A percentile compares a stretch with the other conserved stretches of the same genome.
phyloP scores from a whole-genome alignment of 2,329 filamentous ascomycete genomes.

The Coccinonectria pachysandricola region DNA sequence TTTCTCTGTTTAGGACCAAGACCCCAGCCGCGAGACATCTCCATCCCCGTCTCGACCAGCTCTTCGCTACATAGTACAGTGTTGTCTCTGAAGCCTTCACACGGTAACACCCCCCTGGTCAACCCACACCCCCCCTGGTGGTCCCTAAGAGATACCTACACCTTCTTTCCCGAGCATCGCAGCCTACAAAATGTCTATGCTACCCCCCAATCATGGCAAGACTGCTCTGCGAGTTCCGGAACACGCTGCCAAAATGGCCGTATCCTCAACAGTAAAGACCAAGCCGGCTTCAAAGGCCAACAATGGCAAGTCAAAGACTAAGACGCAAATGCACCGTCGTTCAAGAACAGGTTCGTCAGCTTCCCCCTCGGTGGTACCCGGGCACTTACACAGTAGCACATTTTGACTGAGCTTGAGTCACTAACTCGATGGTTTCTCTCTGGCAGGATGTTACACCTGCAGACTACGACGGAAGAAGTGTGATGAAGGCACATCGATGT shows the following conservation, averaged over 20 bases:
- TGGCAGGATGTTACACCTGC: constrained; percentile 57
- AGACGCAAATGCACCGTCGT: constrained; percentile 82
- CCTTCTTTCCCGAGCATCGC: constrained; percentile 18
- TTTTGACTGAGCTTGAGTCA: not conserved
- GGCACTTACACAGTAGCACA: constrained; percentile 6
- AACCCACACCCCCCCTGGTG: constrained; percentile 16
- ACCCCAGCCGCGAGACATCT: constrained; percentile 12
- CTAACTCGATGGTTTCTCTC: constrained; percentile 20
- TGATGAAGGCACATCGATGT: constrained; percentile 52
- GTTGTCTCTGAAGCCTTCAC: constrained; percentile 6
- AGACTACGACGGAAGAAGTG: constrained; percentile 59
- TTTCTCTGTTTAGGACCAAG: constrained; percentile 14
- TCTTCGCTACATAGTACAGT: constrained; percentile 17
- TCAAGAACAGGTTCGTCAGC: constrained; percentile 91
- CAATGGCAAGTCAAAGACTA: constrained; percentile 51
- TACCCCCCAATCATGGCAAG: constrained; percentile 50
- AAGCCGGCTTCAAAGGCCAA: constrained; percentile 45
- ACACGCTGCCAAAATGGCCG: constrained; percentile 48
- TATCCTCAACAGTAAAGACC: constrained; percentile 47
- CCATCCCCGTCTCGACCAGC: constrained; percentile 21
- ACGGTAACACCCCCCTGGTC: constrained; percentile 14
- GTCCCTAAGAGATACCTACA: too few species aligned
- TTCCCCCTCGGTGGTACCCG: too few species aligned
- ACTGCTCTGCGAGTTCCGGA: constrained; percentile 36
- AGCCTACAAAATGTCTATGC: constrained; percentile 52